phyloP scores from a whole-genome alignment of 768 basidiomycete genomes.

The Serendipita vermifera region DNA sequence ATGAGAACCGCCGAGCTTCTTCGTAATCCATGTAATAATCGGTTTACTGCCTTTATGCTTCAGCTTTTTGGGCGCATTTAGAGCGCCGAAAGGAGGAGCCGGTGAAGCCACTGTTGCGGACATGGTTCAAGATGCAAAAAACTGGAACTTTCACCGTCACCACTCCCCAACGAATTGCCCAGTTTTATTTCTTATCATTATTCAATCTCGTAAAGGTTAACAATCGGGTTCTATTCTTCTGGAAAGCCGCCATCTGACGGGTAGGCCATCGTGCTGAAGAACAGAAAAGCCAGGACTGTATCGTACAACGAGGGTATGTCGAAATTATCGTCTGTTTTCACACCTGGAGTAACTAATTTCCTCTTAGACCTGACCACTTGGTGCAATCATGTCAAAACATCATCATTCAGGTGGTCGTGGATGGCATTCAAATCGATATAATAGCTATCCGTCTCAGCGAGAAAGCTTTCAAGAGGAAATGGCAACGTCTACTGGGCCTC shows the following conservation, averaged over 20 bases:
- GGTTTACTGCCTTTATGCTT: constrained; percentile 61
- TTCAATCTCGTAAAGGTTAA: no score
- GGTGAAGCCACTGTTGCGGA: background rate
- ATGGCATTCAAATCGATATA: background rate
- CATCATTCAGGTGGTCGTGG: background rate
- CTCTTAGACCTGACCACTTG: constrained; percentile 1
- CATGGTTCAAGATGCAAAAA: background rate
- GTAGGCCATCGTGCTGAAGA: no score
- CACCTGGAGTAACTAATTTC: no score
- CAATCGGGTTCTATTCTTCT: no score
- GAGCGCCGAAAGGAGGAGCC: background rate
- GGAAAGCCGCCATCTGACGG: no score
- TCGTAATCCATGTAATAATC: constrained; percentile 81
- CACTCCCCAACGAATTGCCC: no score
- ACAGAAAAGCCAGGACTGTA: no score
- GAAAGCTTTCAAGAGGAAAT: background rate
- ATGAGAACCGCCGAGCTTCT: constrained; percentile 41
- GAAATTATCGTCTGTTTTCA: no score
- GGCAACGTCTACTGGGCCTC: background rate
- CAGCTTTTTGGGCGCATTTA: background rate
- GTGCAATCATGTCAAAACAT: constrained; percentile 4
- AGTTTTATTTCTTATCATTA: no score
- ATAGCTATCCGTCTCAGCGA: background rate
- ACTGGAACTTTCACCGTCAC: no score
- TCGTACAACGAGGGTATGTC: no score